Base-by-base conservation (phyloP, 2,329 filamentous ascomycete species). In the Pseudogymnoascus sp. region DNA sequence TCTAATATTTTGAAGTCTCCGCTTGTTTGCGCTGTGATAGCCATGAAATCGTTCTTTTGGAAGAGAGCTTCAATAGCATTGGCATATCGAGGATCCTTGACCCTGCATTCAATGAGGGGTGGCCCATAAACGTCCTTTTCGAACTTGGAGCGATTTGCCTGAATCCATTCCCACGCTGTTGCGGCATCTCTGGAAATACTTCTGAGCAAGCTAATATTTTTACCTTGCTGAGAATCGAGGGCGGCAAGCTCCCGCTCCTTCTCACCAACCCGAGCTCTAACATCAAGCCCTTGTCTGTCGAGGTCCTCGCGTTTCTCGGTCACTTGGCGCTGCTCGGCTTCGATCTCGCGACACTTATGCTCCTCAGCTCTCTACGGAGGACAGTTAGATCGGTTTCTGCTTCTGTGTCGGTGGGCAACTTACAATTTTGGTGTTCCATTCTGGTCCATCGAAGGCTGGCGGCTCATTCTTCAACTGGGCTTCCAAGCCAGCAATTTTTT, bases 121-220 rank as follows among this genome's bases (percentile, higher is more conserved):
- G 88, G 88, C 0, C 85, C 87, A 69, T 82, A 86, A n/a, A 90
- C 82, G 38, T 82, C 77, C 35, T 83, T 80, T 66, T 84, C 80
- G 66, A 90, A 88, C 46, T 77, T 72, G 59, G 81, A 72, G 64
- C 82, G 82, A 72, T 99, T 86, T 2, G 85, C 74, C 71, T 90
- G 83, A 61, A 98, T 82, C 93, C 93, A 99, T 43, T 87, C 81
- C 86, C 91, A 96, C 2, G 87, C 91, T 67, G 73, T 78, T 10
- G 83, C 82, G 2, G 89, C 85, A 63, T 97, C 89, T 0, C 72
- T 72, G 10, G 87, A 89, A 0, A 82, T 14, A 5, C 72, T 79
- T 61, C 79, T 79, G 62, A 99, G 81, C 67, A 88, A 85, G 59
- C 77, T 84, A 62, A 89, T 78, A 68, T 91, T 88, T 70, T 90